A percentile compares a stretch with the other conserved stretches of the same genome.
These are phyloP conservation scores for Cocos nucifera DNA, from an alignment of 176 grass and related monocot genomes.

Conservation along the genomic window DNA sequence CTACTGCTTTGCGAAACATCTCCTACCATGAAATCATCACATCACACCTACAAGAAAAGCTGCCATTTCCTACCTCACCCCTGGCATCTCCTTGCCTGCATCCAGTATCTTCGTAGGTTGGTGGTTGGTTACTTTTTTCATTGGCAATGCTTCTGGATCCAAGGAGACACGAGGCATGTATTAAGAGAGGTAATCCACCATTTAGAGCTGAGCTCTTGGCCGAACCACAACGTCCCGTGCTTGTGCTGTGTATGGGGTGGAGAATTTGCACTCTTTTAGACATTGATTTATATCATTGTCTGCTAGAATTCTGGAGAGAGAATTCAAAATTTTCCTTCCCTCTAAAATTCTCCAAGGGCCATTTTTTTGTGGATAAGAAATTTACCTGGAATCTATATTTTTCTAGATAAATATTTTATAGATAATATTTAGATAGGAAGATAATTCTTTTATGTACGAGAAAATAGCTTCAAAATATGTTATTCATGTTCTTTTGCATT, in stretches of 20 bases:
- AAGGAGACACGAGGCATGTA: conserved; percentile 41
- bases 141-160: conserved; percentile 20
- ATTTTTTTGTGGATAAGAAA: too few species aligned
- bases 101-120: conserved; percentile 10
- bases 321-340: too few species aligned
- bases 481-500: too few species aligned
- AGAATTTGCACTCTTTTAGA: conserved; percentile 27
- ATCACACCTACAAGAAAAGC: background rate
- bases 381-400: too few species aligned
- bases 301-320: too few species aligned
- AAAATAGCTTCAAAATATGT: too few species aligned
- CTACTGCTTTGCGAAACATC: too few species aligned
- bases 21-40: conserved; percentile 1
- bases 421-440: too few species aligned
- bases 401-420: too few species aligned
- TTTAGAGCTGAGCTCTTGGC: conserved; percentile 15
- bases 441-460: too few species aligned
- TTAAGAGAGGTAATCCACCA: conserved; percentile 20
- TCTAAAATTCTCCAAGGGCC: too few species aligned
- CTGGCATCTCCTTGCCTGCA: conserved; percentile 10
- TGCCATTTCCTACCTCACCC: background rate
- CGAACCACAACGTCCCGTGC: conserved; percentile 1
- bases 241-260: background rate
- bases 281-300: conserved; percentile 72
- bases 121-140: conserved; percentile 20